These are phyloP conservation scores for Clonostachys rosea DNA, from an alignment of 2,329 filamentous ascomycete species.

Conservation along the genomic window DNA sequence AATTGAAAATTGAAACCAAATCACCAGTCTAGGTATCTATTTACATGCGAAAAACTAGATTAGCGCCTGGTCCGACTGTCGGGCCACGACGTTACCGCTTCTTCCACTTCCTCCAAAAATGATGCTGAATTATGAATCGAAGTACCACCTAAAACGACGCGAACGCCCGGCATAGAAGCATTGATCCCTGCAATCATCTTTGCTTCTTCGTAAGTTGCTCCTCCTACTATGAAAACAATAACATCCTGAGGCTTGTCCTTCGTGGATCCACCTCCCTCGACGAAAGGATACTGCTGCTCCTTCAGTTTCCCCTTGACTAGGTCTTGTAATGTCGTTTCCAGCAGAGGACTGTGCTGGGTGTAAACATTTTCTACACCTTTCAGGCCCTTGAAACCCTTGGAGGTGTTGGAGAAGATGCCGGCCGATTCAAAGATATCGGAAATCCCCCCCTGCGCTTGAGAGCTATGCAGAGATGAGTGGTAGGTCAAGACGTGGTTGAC, in stretches of 20 bases:
- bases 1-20: too few relatives aligned
- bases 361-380: slow-evolving; percentile 99
- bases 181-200: slow-evolving; percentile 96
- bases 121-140: slow-evolving; percentile 81
- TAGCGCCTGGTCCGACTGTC: slow-evolving; percentile 40
- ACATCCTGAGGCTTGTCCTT: slow-evolving; percentile 96
- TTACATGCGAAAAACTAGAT: neutral
- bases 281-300: slow-evolving; percentile 87
- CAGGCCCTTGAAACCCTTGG: slow-evolving; percentile 85
- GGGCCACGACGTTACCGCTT: slow-evolving; percentile 83
- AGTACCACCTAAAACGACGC: slow-evolving; percentile 86
- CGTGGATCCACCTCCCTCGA: slow-evolving; percentile 82
- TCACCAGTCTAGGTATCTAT: too few relatives aligned
- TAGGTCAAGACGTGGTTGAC: slow-evolving; percentile 82
- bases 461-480: slow-evolving; percentile 79
- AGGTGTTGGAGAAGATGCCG: slow-evolving; percentile 85
- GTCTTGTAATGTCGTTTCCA: slow-evolving; percentile 86
- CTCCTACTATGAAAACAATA: slow-evolving; percentile 89
- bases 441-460: slow-evolving; percentile 71
- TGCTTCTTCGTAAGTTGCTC: slow-evolving; percentile 93
- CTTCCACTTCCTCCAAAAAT: slow-evolving; percentile 89
- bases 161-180: slow-evolving; percentile 79
- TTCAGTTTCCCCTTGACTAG: slow-evolving; percentile 86
- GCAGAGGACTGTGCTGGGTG: slow-evolving; percentile 87
- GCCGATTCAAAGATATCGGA: slow-evolving; percentile 88